A percentile compares a stretch with the other conserved stretches of the same genome.
phyloP scores from a whole-genome alignment of 2,329 filamentous ascomycete species.

The Monilinia vaccinii-corymbosi region DNA sequence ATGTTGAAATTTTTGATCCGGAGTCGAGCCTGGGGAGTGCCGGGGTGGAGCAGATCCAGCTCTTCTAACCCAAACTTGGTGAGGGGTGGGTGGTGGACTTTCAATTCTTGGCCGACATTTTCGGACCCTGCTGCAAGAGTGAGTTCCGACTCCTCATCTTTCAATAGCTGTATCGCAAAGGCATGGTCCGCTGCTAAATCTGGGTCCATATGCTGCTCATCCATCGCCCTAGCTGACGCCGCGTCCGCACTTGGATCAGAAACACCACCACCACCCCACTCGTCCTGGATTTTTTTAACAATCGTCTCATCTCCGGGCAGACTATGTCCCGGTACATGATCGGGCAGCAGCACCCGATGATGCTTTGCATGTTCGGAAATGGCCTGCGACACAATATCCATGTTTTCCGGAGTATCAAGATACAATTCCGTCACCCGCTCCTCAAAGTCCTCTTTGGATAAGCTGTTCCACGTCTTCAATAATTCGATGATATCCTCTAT shows the following conservation, averaged over 20 bases:
- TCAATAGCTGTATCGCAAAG: not conserved
- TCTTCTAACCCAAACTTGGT: not conserved
- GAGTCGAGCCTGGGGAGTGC: not conserved
- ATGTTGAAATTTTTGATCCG: not conserved
- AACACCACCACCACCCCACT: not conserved
- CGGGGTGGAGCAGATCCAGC: not conserved
- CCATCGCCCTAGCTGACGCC: not conserved
- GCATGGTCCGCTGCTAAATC: not conserved
- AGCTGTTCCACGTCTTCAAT: not conserved
- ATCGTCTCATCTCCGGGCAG: no score
- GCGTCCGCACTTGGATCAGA: not conserved
- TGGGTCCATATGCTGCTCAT: no score
- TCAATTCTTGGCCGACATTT: not conserved
- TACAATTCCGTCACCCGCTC: not conserved
- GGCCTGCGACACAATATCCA: not conserved
- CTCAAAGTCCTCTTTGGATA: not conserved
- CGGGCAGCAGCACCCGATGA: not conserved
- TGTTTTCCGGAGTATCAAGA: not conserved
- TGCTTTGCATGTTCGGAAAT: not conserved
- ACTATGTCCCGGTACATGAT: not conserved
- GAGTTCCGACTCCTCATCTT: not conserved
- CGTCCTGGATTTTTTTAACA: not conserved
- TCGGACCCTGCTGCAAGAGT: no score
- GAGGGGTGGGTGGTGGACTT: not conserved
- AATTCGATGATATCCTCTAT: not conserved